Evolutionary conservation across 192 early-diverging fungal genomes (phyloP), one percentile per base, ranked within the genome.

Genomic region (Coemansia sp.): DNA sequence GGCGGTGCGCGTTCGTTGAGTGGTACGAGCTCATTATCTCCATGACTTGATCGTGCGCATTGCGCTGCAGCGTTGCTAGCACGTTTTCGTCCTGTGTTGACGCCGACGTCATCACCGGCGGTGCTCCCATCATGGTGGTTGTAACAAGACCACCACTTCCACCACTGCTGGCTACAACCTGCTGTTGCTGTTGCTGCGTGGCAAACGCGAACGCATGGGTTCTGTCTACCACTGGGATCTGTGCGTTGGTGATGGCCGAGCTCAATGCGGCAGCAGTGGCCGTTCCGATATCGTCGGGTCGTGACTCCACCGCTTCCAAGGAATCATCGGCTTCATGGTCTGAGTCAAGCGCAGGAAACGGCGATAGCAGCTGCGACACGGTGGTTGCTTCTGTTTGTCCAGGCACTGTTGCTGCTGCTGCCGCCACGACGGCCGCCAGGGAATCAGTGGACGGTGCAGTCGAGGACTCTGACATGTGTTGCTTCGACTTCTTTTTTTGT

Each of bases 21-120:
- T 74, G 72, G 43, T 77, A 73, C 61, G 74, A 64, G 58, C 58
- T 63, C 70, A 82, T 77, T 23, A 82, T 82, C 67, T 81, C 78
- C 59, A 81, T 37, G 5, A 74, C 73, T 34, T 75, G 78, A 49
- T 81, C 72, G 46, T 66, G 78, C 7, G 78, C 64, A 12, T 53
- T 67, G 2, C 48, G 66, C 33, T 65, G 59, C 33, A 80, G 29
- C 16, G 77, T 64, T 21, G 61, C 66, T 35, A 79, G 49, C 4
- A 71, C 66, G 55, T 40, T 52, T 6, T 61, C 46, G 37, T 34
- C 62, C 15, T 51, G 49, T 4, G 28, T 46, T 7, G 37, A 43
- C 13, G n/a, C 34, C 23, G 63, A 28, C 15, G 35, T 33, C 55
- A 61, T 21, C 29, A 55, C 66, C 35, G 62, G 28, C 18, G 51